Base-by-base conservation (phyloP, 805 yeast genomes). In the Barnettozyma sucrosica region DNA sequence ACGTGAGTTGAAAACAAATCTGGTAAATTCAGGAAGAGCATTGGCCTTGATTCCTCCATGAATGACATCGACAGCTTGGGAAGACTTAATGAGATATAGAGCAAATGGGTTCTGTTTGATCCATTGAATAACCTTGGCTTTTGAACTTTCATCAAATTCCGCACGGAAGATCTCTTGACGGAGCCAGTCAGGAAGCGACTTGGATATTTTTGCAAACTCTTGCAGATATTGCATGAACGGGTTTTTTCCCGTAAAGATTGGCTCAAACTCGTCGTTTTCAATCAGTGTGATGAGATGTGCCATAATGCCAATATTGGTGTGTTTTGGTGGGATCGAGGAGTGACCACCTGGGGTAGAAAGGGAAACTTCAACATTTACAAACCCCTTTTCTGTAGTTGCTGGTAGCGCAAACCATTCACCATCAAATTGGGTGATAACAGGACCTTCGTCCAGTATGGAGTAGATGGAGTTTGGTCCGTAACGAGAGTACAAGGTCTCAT, bases 301-400 rank as follows among this genome's bases (percentile, higher is more conserved):
- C 44, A 81, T 68, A 28, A 87, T 74, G 16, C 93, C 96, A 65
- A 88, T 85, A 4, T 84, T 75, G 6, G 95, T 85, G 59, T 87
- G 93, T 41, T 78, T 83, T 2, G 90, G 92, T 8, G 95, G 93
- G n/a, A 75, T 63, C 8, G 90, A 83, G 1, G 92, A 80, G 60
- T 85, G 95, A 8, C 95, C 95, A 34, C 95, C 95, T 10, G 79
- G 78, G 19, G 85, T 80, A 21, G 66, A 66, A 36, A 85, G 65
- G 4, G 70, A 69, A 37, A 83, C 68, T 25, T 62, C 61, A 41
- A 81, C 55, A 2, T 57, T 53, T 25, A 65, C 45, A 37, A 62
- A 64, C 7, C 76, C 76, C 54, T 71, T 72, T 41, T 74, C 75
- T 26, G 76, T 76, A 13, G 76, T 69, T n/a, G 75, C 75, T 14